phyloP scores from a whole-genome alignment of 495 filamentous ascomycete genomes.

The Hamigera avellanea region DNA sequence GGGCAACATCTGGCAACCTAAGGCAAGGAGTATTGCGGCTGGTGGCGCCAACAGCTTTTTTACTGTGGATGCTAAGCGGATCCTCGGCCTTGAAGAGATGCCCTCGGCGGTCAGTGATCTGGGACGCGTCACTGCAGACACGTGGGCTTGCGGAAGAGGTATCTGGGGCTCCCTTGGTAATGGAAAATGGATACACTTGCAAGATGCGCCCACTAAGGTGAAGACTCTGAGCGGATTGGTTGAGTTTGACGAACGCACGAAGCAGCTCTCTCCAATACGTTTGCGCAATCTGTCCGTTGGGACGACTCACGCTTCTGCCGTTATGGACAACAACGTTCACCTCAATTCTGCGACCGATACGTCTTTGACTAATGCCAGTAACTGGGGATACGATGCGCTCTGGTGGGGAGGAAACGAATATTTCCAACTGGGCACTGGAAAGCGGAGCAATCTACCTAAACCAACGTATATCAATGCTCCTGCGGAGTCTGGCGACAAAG shows the following conservation, averaged over 20 bases:
- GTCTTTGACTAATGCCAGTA: constrained; percentile 38
- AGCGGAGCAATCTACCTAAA: constrained; percentile 60
- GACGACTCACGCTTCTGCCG: constrained; percentile 64
- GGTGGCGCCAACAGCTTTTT: constrained; percentile 83
- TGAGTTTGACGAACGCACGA: constrained; percentile 70
- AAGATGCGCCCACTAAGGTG: constrained; percentile 67
- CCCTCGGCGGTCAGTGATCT: constrained; percentile 25
- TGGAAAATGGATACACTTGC: constrained; percentile 83
- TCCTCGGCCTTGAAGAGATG: constrained; percentile 36
- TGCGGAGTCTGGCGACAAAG: constrained; percentile 35
- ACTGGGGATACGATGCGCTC: constrained; percentile 74
- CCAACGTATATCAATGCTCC: constrained; percentile 74
- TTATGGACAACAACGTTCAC: constrained; percentile 68
- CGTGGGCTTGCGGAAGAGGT: constrained; percentile 76
- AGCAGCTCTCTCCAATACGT: constrained; percentile 63
- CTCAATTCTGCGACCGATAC: constrained; percentile 36
- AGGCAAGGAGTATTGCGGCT: constrained; percentile 63
- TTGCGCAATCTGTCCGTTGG: constrained; percentile 61
- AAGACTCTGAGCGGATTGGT: constrained; percentile 69
- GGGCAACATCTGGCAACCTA: constrained; percentile 43
- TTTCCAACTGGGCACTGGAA: constrained; percentile 87
- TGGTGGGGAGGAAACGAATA: constrained; percentile 94
- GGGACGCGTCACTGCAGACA: constrained; percentile 54
- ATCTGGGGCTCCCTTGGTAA: constrained; percentile 75
- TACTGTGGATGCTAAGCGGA: constrained; percentile 61